Conservation (phyloP, 2,329 filamentous ascomycete genomes). For the Cladophialophora yegresii region DNA sequence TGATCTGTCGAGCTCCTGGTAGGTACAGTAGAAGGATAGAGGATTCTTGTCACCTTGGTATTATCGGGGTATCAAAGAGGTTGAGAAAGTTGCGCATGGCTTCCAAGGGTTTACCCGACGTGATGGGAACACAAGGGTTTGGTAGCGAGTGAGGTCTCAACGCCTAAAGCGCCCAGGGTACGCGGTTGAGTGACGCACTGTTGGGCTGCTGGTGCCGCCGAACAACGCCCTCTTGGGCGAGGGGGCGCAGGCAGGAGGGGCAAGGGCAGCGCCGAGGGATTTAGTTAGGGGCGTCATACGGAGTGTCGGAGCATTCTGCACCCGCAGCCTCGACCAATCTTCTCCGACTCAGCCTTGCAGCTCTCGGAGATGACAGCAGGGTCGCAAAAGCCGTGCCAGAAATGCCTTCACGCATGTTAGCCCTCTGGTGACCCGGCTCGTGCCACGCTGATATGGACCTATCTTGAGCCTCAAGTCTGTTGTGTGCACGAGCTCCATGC, state of each 20-base stretch:
- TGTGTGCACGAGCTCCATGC: background rate
- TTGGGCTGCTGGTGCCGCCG: no score
- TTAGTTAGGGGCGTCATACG: no score
- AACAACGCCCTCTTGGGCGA: background rate
- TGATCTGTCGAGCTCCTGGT: background rate
- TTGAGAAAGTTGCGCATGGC: background rate
- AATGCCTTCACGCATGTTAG: background rate
- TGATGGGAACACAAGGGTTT: background rate
- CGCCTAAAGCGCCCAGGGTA: background rate
- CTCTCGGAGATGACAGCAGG: background rate
- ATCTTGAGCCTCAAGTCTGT: background rate
- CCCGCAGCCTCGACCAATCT: background rate
- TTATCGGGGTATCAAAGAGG: background rate
- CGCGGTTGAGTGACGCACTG: background rate
- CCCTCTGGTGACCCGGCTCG: background rate
- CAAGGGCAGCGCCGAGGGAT: no score
- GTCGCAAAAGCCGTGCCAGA: background rate
- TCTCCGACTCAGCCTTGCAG: background rate
- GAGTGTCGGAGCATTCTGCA: background rate
- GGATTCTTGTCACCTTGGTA: background rate
- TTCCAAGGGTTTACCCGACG: background rate
- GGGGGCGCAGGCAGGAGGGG: background rate
- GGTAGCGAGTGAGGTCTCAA: background rate
- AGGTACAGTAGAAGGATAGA: background rate
- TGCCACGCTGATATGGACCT: background rate